Evolutionary conservation across 2,329 filamentous ascomycete species (phyloP).

Genomic region (Mycocentrospora acerina): DNA sequence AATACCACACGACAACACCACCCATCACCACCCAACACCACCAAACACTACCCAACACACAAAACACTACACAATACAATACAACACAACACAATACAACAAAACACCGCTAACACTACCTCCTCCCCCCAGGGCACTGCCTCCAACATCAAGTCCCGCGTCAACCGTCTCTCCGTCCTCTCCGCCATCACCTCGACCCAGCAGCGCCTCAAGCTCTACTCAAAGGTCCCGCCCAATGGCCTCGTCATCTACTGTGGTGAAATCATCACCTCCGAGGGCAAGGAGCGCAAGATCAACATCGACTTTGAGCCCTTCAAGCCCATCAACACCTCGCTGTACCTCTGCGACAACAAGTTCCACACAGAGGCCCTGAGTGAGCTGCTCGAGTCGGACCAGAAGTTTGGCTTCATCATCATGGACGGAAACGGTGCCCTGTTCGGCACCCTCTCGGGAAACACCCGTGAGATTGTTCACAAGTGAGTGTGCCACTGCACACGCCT

Average conservation of each 20-base stretch:
- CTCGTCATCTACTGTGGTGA: slow-evolving; percentile 99
- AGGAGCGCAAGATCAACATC: slow-evolving; percentile 99
- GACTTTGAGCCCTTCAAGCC: slow-evolving; percentile 99
- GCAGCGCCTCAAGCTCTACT: slow-evolving; percentile 98
- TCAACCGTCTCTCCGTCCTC: slow-evolving; percentile 96
- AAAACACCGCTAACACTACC: slow-evolving; percentile 13
- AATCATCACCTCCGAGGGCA: slow-evolving; percentile 98
- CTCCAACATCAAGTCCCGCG: slow-evolving; percentile 99
- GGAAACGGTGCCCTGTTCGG: slow-evolving; percentile 98
- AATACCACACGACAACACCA: no score
- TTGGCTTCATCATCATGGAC: slow-evolving; percentile 99
- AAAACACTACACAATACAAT: no score
- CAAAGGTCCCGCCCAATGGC: slow-evolving; percentile 96
- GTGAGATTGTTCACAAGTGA: slow-evolving; percentile 88
- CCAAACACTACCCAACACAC: no score
- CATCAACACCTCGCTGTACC: slow-evolving; percentile 98
- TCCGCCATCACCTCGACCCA: slow-evolving; percentile 99
- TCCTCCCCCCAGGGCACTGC: slow-evolving; percentile 80
- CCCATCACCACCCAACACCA: neutral
- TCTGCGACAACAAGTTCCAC: slow-evolving; percentile 99
- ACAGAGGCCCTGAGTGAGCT: slow-evolving; percentile 96
- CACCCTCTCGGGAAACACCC: slow-evolving; percentile 94
- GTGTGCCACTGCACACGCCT: slow-evolving; percentile 1
- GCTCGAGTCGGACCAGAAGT: slow-evolving; percentile 97
- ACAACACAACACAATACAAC: no score